Evolutionary conservation across 2,329 filamentous ascomycete genomes (phyloP).

Genomic region (Cercospora zeina): DNA sequence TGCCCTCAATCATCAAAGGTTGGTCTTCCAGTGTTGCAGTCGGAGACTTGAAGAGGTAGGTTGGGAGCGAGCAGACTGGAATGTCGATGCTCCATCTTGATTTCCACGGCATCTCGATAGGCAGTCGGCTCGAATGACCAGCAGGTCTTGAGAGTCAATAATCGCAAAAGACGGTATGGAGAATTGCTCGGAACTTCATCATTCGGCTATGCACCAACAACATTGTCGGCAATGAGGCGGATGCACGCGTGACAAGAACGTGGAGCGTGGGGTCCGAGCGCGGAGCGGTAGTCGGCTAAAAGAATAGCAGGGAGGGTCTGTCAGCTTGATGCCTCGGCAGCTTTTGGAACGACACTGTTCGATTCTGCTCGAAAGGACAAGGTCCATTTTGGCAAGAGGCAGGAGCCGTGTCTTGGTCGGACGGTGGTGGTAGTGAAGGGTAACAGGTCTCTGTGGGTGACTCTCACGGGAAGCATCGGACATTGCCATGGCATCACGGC

Average conservation of each 20-base stretch:
- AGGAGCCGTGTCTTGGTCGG: not conserved
- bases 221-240: not conserved
- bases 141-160: too few species aligned
- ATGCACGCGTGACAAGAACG: conserved; percentile 4
- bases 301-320: not conserved
- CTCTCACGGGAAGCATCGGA: not conserved
- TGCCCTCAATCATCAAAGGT: conserved; percentile 63
- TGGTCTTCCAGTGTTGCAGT: conserved; percentile 43
- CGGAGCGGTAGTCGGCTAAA: conserved; percentile 1
- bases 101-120: conserved; percentile 52
- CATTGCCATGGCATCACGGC: not conserved
- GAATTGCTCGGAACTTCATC: not conserved
- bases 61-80: conserved; percentile 49
- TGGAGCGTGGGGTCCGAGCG: conserved; percentile 11
- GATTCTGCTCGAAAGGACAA: not conserved
- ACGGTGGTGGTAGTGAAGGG: not conserved
- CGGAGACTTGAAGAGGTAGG: conserved; percentile 55
- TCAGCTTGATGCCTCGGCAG: conserved; percentile 7
- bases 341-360: not conserved
- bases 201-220: conserved; percentile 4
- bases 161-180: not conserved
- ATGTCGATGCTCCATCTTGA: conserved; percentile 52
- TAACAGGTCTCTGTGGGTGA: not conserved
- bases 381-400: not conserved
- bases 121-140: not conserved